Evolutionary conservation across 2,329 filamentous ascomycete genomes (phyloP).

Genomic region (Coniochaeta ligniaria): DNA sequence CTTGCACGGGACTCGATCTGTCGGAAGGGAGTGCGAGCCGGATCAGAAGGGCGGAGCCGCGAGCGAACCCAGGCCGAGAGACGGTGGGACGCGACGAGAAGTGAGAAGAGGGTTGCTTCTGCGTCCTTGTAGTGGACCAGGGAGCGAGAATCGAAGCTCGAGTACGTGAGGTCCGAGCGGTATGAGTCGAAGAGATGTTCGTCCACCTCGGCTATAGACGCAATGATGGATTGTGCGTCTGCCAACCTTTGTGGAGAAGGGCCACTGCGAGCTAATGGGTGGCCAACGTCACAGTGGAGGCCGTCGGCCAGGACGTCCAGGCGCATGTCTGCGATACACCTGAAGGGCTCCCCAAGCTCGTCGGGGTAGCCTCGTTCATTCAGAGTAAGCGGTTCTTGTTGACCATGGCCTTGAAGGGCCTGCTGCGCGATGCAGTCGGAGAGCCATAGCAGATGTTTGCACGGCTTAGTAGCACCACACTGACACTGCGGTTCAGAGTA

Average conservation of each 20-base stretch:
- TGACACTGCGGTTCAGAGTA: conserved; percentile 38
- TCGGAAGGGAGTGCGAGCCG: conserved; percentile 38
- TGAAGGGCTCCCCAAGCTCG: conserved; percentile 37
- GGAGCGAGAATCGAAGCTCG: conserved; percentile 18
- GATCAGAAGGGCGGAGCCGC: conserved; percentile 34
- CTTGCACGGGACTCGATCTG: conserved; percentile 39
- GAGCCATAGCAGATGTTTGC: conserved; percentile 47
- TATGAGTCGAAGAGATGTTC: conserved; percentile 34
- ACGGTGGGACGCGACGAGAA: conserved; percentile 45
- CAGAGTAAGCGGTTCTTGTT: conserved; percentile 31
- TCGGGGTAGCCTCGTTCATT: conserved; percentile 32
- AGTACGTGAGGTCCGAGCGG: conserved; percentile 33
- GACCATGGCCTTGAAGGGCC: conserved; percentile 31
- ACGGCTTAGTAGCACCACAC: conserved; percentile 32
- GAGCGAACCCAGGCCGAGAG: conserved; percentile 47
- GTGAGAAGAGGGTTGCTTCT: conserved; percentile 43
- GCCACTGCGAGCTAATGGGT: conserved; percentile 13
- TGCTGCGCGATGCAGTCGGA: conserved; percentile 45
- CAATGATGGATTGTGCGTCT: conserved; percentile 44
- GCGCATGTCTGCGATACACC: conserved; percentile 38
- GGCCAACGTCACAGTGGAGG: conserved; percentile 40
- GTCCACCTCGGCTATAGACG: conserved; percentile 30
- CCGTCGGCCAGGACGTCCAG: conserved; percentile 44
- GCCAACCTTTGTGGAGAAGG: conserved; percentile 26
- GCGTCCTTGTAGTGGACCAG: conserved; percentile 30